Conservation (phyloP, 257 asterid species). For the Echium plantagineum region DNA sequence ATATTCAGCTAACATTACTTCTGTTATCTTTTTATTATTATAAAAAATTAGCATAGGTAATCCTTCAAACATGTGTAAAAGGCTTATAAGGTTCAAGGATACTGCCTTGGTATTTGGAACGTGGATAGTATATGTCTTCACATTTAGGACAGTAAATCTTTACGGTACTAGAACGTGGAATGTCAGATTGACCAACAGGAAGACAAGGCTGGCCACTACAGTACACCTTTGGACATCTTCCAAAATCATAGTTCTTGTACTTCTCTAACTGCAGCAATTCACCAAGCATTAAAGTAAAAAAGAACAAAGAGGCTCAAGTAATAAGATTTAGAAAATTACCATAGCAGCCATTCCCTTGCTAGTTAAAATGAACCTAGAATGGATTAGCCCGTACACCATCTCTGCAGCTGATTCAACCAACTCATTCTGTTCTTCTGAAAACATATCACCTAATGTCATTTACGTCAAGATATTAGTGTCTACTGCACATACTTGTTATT, state of each 20-base stretch:
- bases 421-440: conserved; percentile 92
- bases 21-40: too few relatives aligned
- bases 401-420: conserved; percentile 96
- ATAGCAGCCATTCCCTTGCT: conserved; percentile 97
- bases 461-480: conserved; percentile 17
- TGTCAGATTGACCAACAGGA: conserved; percentile 95
- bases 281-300: conserved; percentile 6
- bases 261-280: conserved; percentile 62
- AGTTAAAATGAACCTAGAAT: conserved; percentile 80
- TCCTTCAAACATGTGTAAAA: conserved; percentile 1
- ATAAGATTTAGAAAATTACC: conserved; percentile 37
- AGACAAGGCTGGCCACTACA: conserved; percentile 97
- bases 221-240: conserved; percentile 94
- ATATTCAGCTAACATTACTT: too few relatives aligned
- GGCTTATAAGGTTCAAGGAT: conserved; percentile 42
- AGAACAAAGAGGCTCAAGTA: neutral
- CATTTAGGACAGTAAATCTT: conserved; percentile 94
- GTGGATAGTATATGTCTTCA: conserved; percentile 89
- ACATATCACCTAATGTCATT: conserved; percentile 57
- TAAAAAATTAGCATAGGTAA: neutral
- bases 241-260: conserved; percentile 89
- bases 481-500: conserved; percentile 7
- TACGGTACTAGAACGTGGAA: conserved; percentile 82
- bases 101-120: conserved; percentile 99
- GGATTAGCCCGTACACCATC: conserved; percentile 93